Conservation (phyloP, 139 green algal genomes). For the Micromonas pusilla region DNA sequence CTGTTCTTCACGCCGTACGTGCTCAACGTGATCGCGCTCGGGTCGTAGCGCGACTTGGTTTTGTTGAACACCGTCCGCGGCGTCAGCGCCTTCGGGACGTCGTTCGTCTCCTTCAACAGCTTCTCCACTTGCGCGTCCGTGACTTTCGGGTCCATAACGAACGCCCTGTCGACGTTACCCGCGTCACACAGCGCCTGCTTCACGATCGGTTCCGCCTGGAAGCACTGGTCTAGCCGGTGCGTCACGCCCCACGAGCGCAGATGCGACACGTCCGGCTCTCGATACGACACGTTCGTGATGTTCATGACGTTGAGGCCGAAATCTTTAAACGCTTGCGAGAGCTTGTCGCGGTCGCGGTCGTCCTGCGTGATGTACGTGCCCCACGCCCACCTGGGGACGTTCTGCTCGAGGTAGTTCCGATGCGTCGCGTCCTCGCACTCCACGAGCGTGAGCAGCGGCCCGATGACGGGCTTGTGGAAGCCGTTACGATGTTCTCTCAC, state of each 20-base stretch:
- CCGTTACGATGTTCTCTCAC: neutral
- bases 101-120: neutral
- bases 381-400: constrained; percentile 3
- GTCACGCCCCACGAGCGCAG: constrained; percentile 44
- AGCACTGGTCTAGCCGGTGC: constrained; percentile 64
- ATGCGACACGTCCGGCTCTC: neutral
- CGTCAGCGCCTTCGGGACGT: neutral
- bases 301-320: neutral
- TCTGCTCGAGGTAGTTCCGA: neutral
- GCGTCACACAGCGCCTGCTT: constrained; percentile 55
- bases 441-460: constrained; percentile 43
- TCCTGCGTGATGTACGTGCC: constrained; percentile 9
- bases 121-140: too few species aligned
- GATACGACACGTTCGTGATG: neutral
- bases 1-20: too few species aligned
- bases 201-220: constrained; percentile 60
- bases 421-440: neutral
- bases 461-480: constrained; percentile 52
- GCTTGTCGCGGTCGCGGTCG: constrained; percentile 10
- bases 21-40: too few species aligned
- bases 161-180: constrained; percentile 12
- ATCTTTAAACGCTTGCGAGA: neutral
- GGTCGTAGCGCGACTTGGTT: too few species aligned
- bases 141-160: neutral
- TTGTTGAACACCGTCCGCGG: too few species aligned